These are phyloP conservation scores for Thalassia testudinum DNA, from an alignment of 116 monocot genomes.

Conservation along the genomic window DNA sequence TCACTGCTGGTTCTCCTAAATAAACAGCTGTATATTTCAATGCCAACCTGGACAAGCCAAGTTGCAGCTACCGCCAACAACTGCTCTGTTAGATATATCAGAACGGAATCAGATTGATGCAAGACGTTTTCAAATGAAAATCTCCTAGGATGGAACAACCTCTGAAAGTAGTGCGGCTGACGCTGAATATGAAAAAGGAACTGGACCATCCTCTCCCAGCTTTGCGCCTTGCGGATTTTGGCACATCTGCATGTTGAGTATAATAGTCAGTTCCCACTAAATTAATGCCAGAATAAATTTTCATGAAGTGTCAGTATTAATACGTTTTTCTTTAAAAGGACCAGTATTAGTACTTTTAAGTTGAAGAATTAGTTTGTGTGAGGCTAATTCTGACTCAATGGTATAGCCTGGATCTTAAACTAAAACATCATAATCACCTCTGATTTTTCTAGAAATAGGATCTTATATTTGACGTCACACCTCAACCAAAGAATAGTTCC, in stretches of 20 bases:
- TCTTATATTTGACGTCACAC: too few species aligned
- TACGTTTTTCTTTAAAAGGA: not conserved
- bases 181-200: constrained; percentile 33
- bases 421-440: too few species aligned
- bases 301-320: not conserved
- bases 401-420: too few species aligned
- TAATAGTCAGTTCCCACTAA: not conserved
- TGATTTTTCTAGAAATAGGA: too few species aligned
- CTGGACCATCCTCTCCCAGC: constrained; percentile 47
- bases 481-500: too few species aligned
- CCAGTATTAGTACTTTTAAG: not conserved
- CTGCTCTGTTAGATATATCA: constrained; percentile 31
- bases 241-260: constrained; percentile 33
- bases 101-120: too few species aligned
- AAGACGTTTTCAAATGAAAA: too few species aligned
- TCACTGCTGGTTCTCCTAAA: constrained; percentile 27
- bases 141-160: constrained; percentile 22
- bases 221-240: constrained; percentile 70
- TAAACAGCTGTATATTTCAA: constrained; percentile 57
- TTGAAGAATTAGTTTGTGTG: too few species aligned
- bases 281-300: not conserved
- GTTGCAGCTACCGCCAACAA: constrained; percentile 60
- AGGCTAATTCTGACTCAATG: too few species aligned
- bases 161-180: constrained; percentile 81
- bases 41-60: constrained; percentile 71